Percentiles rank a stretch among this genome's conserved stretches.
phyloP scores from a whole-genome alignment of 2,329 filamentous ascomycete species.

The Beauveria brongniartii region DNA sequence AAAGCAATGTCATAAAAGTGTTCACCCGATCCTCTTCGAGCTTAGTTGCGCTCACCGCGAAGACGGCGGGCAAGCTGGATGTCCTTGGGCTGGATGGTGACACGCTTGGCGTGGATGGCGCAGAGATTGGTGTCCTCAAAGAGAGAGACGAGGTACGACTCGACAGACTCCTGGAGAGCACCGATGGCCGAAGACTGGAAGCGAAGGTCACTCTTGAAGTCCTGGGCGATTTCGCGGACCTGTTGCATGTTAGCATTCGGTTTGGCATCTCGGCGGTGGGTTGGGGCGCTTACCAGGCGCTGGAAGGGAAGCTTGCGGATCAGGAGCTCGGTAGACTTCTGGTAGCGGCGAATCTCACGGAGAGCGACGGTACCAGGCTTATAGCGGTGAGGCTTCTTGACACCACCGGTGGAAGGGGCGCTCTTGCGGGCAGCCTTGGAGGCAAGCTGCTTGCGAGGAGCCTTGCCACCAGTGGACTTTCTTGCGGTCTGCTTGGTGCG shows the following conservation, averaged over 20 bases:
- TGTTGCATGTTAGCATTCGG: slow-evolving; percentile 21
- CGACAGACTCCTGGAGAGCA: slow-evolving; percentile 95
- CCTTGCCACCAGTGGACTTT: slow-evolving; percentile 75
- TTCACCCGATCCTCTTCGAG: slow-evolving; percentile 17
- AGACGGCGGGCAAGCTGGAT: slow-evolving; percentile 95
- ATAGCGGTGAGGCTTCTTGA: slow-evolving; percentile 90
- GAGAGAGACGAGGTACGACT: slow-evolving; percentile 96
- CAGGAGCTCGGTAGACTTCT: slow-evolving; percentile 92
- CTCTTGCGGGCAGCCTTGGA: slow-evolving; percentile 99
- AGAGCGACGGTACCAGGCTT: slow-evolving; percentile 95
- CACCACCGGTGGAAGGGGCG: slow-evolving; percentile 90
- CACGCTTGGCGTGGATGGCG: slow-evolving; percentile 96
- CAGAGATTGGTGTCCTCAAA: slow-evolving; percentile 82
- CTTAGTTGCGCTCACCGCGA: slow-evolving; percentile 84
- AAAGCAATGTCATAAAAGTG: slow-evolving; percentile 35
- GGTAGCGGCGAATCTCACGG: slow-evolving; percentile 96
- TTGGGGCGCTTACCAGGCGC: slow-evolving; percentile 59
- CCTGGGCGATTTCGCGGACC: slow-evolving; percentile 90
- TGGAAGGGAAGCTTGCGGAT: slow-evolving; percentile 98
- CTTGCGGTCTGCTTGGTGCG: slow-evolving; percentile 61
- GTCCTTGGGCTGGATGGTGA: slow-evolving; percentile 96
- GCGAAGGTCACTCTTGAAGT: slow-evolving; percentile 90
- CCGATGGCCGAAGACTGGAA: slow-evolving; percentile 99
- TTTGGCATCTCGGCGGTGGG: not conserved
- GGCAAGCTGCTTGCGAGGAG: slow-evolving; percentile 89